Conservation (phyloP, 2,329 filamentous ascomycete genomes). For the Penicillium sp. region DNA sequence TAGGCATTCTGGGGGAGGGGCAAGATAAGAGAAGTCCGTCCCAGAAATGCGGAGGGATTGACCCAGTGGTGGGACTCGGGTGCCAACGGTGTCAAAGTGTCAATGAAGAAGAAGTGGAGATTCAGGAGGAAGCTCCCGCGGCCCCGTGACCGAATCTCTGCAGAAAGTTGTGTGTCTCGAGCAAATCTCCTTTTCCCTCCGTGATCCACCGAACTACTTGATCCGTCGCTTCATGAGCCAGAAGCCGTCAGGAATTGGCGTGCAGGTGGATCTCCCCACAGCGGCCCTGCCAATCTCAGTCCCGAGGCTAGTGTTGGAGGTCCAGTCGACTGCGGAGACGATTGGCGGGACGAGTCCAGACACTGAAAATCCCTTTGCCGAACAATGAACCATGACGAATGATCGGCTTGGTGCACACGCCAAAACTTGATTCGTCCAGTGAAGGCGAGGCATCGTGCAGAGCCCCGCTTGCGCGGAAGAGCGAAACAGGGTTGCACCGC, state of each 20-base stretch:
- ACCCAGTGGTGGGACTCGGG: not conserved
- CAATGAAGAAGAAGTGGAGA: not conserved
- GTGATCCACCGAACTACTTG: not conserved
- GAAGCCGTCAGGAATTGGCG: too few relatives aligned
- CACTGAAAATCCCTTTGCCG: too few relatives aligned
- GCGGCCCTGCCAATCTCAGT: too few relatives aligned
- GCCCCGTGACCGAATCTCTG: not conserved
- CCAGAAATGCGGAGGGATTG: not conserved
- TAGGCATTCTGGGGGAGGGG: conserved; percentile 1
- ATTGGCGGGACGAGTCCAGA: too few relatives aligned
- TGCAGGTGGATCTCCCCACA: too few relatives aligned
- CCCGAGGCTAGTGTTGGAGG: too few relatives aligned
- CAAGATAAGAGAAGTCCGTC: not conserved
- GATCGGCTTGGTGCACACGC: not conserved
- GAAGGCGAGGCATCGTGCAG: not conserved
- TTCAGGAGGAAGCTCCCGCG: not conserved
- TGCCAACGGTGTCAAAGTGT: not conserved
- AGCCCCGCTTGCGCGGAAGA: not conserved
- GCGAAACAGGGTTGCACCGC: conserved; percentile 2
- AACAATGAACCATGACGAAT: too few relatives aligned
- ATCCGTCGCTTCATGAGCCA: not conserved
- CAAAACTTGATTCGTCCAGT: not conserved
- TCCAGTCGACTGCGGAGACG: too few relatives aligned
- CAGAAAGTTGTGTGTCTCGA: too few relatives aligned
- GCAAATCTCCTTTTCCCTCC: not conserved